Evolutionary conservation across 2,329 filamentous ascomycete species (phyloP).

Genomic region (Penicillium verrucosum): DNA sequence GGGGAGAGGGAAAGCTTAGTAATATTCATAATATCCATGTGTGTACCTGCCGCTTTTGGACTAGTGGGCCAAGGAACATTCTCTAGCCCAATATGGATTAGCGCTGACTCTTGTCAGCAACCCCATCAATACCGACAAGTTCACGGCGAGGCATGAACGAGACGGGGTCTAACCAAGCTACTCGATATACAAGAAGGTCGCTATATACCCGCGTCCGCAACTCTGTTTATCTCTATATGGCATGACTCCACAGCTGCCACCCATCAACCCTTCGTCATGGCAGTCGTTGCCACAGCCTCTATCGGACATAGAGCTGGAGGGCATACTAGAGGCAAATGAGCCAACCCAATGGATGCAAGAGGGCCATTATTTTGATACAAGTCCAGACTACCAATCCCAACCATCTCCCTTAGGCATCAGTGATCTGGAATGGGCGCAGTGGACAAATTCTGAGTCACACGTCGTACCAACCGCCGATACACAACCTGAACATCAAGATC

Average conservation of each 20-base stretch:
- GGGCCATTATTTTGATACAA: background rate
- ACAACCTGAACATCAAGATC: background rate
- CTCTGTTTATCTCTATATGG: background rate
- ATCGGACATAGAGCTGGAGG: slow-evolving; percentile 8
- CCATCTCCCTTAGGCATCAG: slow-evolving; percentile 10
- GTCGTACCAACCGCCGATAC: background rate
- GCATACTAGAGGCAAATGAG: slow-evolving; percentile 4
- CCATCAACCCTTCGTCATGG: background rate
- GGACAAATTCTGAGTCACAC: slow-evolving; percentile 4
- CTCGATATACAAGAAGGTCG: background rate
- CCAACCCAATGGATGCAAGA: slow-evolving; percentile 5
- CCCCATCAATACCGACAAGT: background rate
- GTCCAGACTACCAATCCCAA: slow-evolving; percentile 10
- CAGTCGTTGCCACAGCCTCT: slow-evolving; percentile 11
- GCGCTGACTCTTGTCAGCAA: background rate
- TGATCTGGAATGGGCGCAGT: slow-evolving; percentile 11
- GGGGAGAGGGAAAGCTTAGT: background rate
- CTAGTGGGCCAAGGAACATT: background rate
- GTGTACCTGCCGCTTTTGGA: background rate
- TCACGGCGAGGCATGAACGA: background rate
- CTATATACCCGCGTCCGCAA: background rate
- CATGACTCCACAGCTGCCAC: slow-evolving; percentile 10
- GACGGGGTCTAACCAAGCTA: background rate
- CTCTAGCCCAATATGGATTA: background rate
- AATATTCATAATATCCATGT: background rate